phyloP scores from a whole-genome alignment of 164 flowering plant genomes.

The Platanus orientalis region DNA sequence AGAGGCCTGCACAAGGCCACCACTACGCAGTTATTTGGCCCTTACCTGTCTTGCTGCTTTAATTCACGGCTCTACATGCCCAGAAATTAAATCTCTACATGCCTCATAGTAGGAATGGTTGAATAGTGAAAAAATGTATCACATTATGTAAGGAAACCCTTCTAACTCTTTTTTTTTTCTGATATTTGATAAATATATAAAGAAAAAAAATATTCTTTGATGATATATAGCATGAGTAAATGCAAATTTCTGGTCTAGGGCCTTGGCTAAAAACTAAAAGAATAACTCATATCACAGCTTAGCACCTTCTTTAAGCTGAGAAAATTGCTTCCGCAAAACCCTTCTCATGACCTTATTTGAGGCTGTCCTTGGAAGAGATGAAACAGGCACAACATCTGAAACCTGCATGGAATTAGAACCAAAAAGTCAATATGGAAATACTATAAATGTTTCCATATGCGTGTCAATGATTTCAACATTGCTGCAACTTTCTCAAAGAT shows the following conservation, averaged over 20 bases:
- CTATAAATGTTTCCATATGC: too few relatives aligned
- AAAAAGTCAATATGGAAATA: slow-evolving; percentile 1
- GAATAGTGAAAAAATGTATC: too few relatives aligned
- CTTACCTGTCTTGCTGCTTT: too few relatives aligned
- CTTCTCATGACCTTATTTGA: slow-evolving; percentile 96
- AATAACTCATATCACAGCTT: slow-evolving; percentile 37
- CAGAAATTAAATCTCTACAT: too few relatives aligned
- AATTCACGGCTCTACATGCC: too few relatives aligned
- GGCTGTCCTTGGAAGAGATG: slow-evolving; percentile 90
- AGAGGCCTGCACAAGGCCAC: too few relatives aligned
- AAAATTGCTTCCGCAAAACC: slow-evolving; percentile 68
- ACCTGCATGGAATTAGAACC: slow-evolving; percentile 39
- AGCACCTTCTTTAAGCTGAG: slow-evolving; percentile 34
- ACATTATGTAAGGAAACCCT: too few relatives aligned
- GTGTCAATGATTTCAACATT: neutral
- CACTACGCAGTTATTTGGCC: too few relatives aligned
- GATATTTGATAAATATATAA: too few relatives aligned
- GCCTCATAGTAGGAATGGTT: too few relatives aligned
- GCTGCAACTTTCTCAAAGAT: neutral
- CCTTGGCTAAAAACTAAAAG: neutral
- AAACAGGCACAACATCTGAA: slow-evolving; percentile 36
- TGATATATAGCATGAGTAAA: neutral
- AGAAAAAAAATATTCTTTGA: too few relatives aligned
- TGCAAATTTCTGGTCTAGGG: neutral
- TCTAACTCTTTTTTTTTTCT: too few relatives aligned